These are phyloP conservation scores for Stemphylium lycopersici DNA, from an alignment of 2,329 filamentous ascomycete species.

Conservation along the genomic window DNA sequence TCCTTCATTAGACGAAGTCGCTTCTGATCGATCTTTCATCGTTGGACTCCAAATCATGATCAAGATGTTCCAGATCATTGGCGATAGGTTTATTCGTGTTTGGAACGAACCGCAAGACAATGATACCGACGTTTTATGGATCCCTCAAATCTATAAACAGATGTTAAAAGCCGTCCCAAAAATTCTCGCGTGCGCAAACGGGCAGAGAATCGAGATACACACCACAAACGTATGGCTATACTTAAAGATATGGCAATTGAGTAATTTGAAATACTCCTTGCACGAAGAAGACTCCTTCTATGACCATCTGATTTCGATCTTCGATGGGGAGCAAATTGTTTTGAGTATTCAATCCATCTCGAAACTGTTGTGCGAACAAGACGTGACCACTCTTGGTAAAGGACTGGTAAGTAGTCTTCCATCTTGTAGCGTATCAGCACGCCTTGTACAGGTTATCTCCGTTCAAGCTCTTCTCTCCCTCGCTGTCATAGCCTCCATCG, in stretches of 20 bases:
- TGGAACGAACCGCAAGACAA: too few relatives aligned
- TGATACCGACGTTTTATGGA: too few relatives aligned
- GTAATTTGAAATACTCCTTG: conserved; percentile 26
- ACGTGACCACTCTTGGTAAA: conserved; percentile 58
- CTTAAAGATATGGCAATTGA: conserved; percentile 74
- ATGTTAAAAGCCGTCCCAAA: conserved; percentile 59
- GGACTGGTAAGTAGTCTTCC: conserved; percentile 64
- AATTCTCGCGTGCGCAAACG: conserved; percentile 65
- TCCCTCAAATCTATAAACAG: too few relatives aligned
- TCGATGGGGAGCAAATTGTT: too few relatives aligned
- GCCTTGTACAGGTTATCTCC: conserved; percentile 15
- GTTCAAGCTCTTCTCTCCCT: conserved; percentile 23
- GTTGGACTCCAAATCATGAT: conserved; percentile 66
- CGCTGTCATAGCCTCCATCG: conserved; percentile 27
- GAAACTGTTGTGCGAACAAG: too few relatives aligned
- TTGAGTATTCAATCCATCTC: too few relatives aligned
- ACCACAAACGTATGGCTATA: conserved; percentile 74
- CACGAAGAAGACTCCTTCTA: too few relatives aligned
- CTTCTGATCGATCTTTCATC: conserved; percentile 61
- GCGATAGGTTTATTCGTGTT: too few relatives aligned
- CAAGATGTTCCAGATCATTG: conserved; percentile 66
- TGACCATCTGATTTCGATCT: too few relatives aligned
- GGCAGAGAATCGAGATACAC: conserved; percentile 71
- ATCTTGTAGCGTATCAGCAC: conserved; percentile 19
- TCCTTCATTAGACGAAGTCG: conserved; percentile 56